Evolutionary conservation across 2,329 filamentous ascomycete genomes (phyloP), one percentile per base, ranked within the genome.

Genomic region (Aspergillus bombycis): DNA sequence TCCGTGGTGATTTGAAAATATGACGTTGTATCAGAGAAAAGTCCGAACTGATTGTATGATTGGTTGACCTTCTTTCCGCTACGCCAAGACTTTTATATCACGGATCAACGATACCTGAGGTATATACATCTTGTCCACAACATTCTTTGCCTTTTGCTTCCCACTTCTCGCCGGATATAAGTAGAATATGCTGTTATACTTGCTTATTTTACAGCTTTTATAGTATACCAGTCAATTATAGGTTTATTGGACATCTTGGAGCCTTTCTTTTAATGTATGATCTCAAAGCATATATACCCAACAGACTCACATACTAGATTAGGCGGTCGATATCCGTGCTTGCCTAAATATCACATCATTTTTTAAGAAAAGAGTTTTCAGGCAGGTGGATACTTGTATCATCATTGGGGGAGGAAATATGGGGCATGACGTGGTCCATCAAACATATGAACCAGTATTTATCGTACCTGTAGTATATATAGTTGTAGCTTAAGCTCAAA

Each of bases 11-110:
- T 36, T 53, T 26, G 54, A 48, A 62, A 62, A 62, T 64, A 69
- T 65, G 64, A 68, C 61, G 66, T 68, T 66, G 65, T 68, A 65
- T 65, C 60, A 64, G 70, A 75, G 70, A 70, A 70, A 68, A 65
- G 62, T 68, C 57, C 61, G 46, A 19, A 64, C 52, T 54, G 55
- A 21, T 45, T 52, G 59, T 64, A 60, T 70, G 70, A 74, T 74
- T 74, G 71, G 72, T 65, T 61, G 62, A 60, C 58, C 32, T 58
- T 19, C 53, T 58, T 66, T 58, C 62, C 61, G 58, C 48, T 7
- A 48, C 55, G 72, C 72, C 71, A 73, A 74, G 72, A 69, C 58
- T 57, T 48, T 36, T n/a, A 5, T 54, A 54, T 34, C 30, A 36
- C 52, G 14, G 26, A 50, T 26, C 21, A 19, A 19, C 10, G 50